These are phyloP conservation scores for Penstemon barbatus DNA, from an alignment of 257 asterid species.

Conservation along the genomic window DNA sequence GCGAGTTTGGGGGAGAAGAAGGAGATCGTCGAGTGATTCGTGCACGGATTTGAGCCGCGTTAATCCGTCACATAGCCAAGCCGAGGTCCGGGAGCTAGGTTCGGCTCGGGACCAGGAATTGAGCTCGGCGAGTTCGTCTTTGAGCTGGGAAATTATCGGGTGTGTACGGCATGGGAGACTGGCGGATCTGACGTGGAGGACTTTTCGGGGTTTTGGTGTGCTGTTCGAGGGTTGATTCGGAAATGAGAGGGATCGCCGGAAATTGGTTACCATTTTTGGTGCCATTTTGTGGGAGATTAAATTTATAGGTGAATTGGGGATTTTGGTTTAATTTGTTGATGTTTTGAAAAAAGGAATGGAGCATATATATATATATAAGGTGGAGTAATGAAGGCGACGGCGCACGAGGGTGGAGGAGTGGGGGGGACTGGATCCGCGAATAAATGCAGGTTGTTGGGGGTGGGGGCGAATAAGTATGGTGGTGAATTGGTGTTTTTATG, in stretches of 20 bases:
- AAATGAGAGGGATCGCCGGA: conserved; percentile 77
- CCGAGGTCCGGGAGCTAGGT: conserved; percentile 35
- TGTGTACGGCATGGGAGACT: conserved; percentile 84
- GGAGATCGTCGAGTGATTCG: conserved; percentile 79
- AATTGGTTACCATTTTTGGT: conserved; percentile 69
- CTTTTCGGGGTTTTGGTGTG: conserved; percentile 37
- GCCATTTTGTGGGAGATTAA: conserved; percentile 35
- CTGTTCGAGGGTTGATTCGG: conserved; percentile 52
- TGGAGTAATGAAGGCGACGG: conserved; percentile 15
- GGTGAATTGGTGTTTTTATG: too few species aligned
- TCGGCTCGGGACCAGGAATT: conserved; percentile 39
- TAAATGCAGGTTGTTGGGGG: conserved; percentile 33
- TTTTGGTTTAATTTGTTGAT: neutral
- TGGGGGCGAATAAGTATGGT: too few species aligned
- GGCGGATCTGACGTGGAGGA: conserved; percentile 66
- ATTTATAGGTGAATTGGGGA: neutral
- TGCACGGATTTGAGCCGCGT: conserved; percentile 55
- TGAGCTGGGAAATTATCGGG: conserved; percentile 69
- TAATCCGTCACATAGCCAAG: conserved; percentile 64
- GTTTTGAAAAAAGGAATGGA: neutral
- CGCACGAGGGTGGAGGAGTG: conserved; percentile 30
- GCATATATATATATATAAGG: conserved; percentile 34
- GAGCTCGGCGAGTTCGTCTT: conserved; percentile 48
- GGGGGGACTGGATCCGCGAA: conserved; percentile 28
- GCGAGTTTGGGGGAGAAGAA: conserved; percentile 75